These are phyloP conservation scores for Condylostoma magnum DNA, from an alignment of 169 alveolate genomes.

Conservation along the genomic window DNA sequence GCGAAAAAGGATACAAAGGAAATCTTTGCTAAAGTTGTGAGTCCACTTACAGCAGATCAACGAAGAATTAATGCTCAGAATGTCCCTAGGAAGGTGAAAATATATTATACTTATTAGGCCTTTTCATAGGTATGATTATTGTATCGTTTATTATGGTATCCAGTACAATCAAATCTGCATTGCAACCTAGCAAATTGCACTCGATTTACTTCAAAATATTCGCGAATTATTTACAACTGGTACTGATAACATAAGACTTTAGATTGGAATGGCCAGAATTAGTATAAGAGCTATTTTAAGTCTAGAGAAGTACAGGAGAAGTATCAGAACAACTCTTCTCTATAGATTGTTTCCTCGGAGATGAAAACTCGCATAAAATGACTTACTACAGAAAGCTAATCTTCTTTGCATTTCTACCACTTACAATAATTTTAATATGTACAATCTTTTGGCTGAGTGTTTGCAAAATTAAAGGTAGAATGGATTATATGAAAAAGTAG, in stretches of 20 bases:
- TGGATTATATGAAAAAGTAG: not conserved
- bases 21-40: conserved; percentile 12
- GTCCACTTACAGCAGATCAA: not conserved
- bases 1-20: conserved; percentile 18
- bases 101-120: not conserved
- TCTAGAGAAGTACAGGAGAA: conserved; percentile 22
- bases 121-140: not conserved
- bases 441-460: not conserved
- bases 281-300: conserved; percentile 17
- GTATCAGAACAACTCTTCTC: conserved; percentile 30
- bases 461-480: not conserved
- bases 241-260: conserved; percentile 13
- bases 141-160: conserved; percentile 4
- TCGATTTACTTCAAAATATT: conserved; percentile 35
- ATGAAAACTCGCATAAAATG: not conserved
- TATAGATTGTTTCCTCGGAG: conserved; percentile 32
- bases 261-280: conserved; percentile 39
- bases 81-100: not conserved
- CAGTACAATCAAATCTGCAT: conserved; percentile 14
- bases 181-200: not conserved
- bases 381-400: conserved; percentile 12
- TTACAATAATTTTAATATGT: not conserved
- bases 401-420: not conserved
- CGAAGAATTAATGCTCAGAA: not conserved
- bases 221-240: conserved; percentile 35